A percentile compares a stretch with the other conserved stretches of the same genome.
Evolutionary conservation across 2,329 filamentous ascomycete species (phyloP).

Genomic region (Zymoseptoria crescenta): DNA sequence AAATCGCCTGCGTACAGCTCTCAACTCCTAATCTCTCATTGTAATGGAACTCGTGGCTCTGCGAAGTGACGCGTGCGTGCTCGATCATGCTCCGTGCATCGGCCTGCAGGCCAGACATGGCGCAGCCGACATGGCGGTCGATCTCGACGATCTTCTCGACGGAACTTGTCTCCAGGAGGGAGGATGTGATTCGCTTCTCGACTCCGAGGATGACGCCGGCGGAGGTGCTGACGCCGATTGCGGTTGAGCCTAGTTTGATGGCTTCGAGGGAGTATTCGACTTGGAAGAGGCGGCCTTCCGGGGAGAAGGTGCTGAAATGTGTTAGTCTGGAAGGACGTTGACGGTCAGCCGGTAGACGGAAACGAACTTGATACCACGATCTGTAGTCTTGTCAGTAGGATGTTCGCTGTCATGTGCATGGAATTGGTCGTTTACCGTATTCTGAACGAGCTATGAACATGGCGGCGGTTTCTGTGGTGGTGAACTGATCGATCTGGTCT

Average conservation of each 20-base stretch:
- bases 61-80: constrained; percentile 89
- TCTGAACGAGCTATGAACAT: constrained; percentile 99
- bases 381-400: constrained; percentile 42
- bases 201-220: constrained; percentile 95
- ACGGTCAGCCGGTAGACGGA: constrained; percentile 9
- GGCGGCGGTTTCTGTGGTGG: constrained; percentile 40
- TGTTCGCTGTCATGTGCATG: constrained; percentile 13
- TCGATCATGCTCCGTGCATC: constrained; percentile 97
- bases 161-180: constrained; percentile 91
- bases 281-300: constrained; percentile 98
- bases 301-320: constrained; percentile 81
- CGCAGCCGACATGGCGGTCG: constrained; percentile 96
- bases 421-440: constrained; percentile 67
- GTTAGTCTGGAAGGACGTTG: constrained; percentile 17
- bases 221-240: constrained; percentile 90
- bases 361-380: constrained; percentile 90
- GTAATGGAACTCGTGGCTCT: constrained; percentile 97
- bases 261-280: constrained; percentile 99
- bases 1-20: constrained; percentile 98
- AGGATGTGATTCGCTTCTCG: constrained; percentile 97
- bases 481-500: neutral
- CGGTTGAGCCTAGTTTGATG: constrained; percentile 98
- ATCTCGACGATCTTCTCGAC: constrained; percentile 99
- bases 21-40: constrained; percentile 91
- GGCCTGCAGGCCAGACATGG: constrained; percentile 96